Conservation (phyloP, 306 rosid genomes). For the Cucumis hystrix region DNA sequence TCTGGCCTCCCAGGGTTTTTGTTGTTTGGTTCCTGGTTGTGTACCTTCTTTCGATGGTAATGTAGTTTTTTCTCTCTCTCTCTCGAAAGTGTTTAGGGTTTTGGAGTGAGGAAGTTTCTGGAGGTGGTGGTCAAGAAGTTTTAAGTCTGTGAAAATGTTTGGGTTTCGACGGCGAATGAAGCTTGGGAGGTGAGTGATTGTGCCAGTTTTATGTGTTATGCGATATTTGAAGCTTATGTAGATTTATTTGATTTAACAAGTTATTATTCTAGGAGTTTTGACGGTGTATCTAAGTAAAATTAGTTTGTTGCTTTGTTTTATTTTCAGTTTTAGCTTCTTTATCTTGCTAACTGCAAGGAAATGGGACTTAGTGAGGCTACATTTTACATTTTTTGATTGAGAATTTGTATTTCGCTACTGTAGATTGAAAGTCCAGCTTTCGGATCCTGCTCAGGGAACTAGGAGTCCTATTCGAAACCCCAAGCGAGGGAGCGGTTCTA, state of each 20-base stretch:
- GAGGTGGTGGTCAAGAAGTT: background rate
- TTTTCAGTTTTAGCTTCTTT: background rate
- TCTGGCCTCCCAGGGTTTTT: background rate
- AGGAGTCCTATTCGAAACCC: slow-evolving; percentile 61
- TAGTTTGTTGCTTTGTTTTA: background rate
- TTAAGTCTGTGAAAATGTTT: slow-evolving; percentile 38
- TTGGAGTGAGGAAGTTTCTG: slow-evolving; percentile 1
- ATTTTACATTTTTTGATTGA: background rate
- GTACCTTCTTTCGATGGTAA: slow-evolving; percentile 9
- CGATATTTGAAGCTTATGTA: background rate
- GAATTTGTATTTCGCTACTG: slow-evolving; percentile 1
- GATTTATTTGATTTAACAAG: background rate
- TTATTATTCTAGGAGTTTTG: background rate
- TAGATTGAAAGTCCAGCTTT: slow-evolving; percentile 68
- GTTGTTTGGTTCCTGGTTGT: background rate
- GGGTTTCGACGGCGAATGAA: slow-evolving; percentile 80
- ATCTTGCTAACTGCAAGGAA: background rate
- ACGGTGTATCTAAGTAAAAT: background rate
- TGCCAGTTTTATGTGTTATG: background rate
- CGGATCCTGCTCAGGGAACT: slow-evolving; percentile 64
- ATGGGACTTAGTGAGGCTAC: background rate
- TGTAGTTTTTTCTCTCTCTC: slow-evolving; percentile 13
- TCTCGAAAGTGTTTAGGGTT: slow-evolving; percentile 5
- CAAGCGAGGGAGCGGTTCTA: slow-evolving; percentile 37
- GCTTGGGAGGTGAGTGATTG: slow-evolving; percentile 47